Percentiles rank a stretch among this genome's conserved stretches.
phyloP scores from a whole-genome alignment of 23 red algal genomes.

The Pyropia yezoensis region DNA sequence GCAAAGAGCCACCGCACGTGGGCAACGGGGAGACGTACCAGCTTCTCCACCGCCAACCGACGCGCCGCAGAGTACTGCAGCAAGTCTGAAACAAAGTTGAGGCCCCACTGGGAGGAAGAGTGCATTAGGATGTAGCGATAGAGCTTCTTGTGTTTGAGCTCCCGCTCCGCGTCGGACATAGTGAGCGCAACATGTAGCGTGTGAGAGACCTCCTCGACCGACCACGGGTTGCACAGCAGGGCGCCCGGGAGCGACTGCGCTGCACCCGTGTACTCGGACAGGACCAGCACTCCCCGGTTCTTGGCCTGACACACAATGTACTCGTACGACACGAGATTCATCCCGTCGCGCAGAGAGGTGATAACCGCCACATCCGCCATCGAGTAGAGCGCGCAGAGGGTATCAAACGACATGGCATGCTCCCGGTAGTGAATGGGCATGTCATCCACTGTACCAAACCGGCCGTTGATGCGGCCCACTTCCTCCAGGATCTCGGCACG shows the following conservation, averaged over 20 bases:
- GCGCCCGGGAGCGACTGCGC: conserved; percentile 89
- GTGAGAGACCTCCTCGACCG: conserved; percentile 75
- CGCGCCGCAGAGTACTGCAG: conserved; percentile 44
- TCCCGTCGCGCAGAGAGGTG: conserved; percentile 86
- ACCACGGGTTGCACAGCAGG: conserved; percentile 88
- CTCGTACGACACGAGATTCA: conserved; percentile 91
- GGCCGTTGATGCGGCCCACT: conserved; percentile 86
- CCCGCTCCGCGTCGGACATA: conserved; percentile 75
- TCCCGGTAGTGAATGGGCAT: conserved; percentile 85
- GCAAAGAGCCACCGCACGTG: conserved; percentile 20
- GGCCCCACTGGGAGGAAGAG: conserved; percentile 71
- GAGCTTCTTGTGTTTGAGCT: conserved; percentile 72
- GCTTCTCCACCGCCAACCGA: conserved; percentile 29
- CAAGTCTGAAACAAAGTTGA: conserved; percentile 70
- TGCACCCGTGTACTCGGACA: conserved; percentile 85
- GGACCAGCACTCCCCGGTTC: conserved; percentile 68
- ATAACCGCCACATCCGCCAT: conserved; percentile 81
- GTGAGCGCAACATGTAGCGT: conserved; percentile 67
- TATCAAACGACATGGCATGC: conserved; percentile 72
- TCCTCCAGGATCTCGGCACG: conserved; percentile 60
- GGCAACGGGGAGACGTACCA: conserved; percentile 15
- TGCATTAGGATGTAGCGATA: conserved; percentile 77
- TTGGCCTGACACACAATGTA: conserved; percentile 89
- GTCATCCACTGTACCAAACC: conserved; percentile 68
- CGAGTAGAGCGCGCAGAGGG: conserved; percentile 69